phyloP scores from a whole-genome alignment of 768 basidiomycete genomes.

The Hygrocybe punicea region DNA sequence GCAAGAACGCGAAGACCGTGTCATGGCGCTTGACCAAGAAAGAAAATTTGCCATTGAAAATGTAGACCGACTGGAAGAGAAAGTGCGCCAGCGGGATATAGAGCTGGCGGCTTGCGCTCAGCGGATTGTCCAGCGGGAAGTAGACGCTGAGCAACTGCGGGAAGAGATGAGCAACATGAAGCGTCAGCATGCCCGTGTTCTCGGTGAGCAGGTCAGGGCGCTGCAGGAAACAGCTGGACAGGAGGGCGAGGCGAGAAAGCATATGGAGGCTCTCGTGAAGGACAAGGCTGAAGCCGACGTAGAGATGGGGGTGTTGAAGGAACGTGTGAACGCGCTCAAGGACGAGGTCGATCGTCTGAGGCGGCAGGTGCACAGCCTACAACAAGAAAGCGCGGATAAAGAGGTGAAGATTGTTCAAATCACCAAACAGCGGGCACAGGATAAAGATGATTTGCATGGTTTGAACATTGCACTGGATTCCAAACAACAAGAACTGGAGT shows the following conservation, averaged over 20 bases:
- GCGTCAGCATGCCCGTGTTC: slow-evolving; percentile 50
- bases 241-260: slow-evolving; percentile 44
- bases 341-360: slow-evolving; percentile 60
- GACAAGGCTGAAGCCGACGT: slow-evolving; percentile 57
- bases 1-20: slow-evolving; percentile 52
- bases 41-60: slow-evolving; percentile 53
- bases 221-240: slow-evolving; percentile 47
- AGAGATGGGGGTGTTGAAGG: slow-evolving; percentile 45
- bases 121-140: slow-evolving; percentile 47
- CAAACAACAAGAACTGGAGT: slow-evolving; percentile 90
- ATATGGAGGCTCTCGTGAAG: slow-evolving; percentile 48
- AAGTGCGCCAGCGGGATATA: slow-evolving; percentile 53
- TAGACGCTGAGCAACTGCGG: slow-evolving; percentile 51
- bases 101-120: slow-evolving; percentile 50
- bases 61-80: slow-evolving; percentile 53
- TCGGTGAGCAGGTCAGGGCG: slow-evolving; percentile 47
- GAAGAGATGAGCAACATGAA: slow-evolving; percentile 53
- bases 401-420: slow-evolving; percentile 77
- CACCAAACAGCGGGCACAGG: slow-evolving; percentile 59
- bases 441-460: slow-evolving; percentile 76
- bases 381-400: slow-evolving; percentile 80
- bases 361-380: slow-evolving; percentile 62
- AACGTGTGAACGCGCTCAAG: slow-evolving; percentile 48
- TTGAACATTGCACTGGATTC: slow-evolving; percentile 89
- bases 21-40: slow-evolving; percentile 53